These are phyloP conservation scores for Aciculoconidium aculeatum DNA, from an alignment of 805 yeast species.

Conservation along the genomic window DNA sequence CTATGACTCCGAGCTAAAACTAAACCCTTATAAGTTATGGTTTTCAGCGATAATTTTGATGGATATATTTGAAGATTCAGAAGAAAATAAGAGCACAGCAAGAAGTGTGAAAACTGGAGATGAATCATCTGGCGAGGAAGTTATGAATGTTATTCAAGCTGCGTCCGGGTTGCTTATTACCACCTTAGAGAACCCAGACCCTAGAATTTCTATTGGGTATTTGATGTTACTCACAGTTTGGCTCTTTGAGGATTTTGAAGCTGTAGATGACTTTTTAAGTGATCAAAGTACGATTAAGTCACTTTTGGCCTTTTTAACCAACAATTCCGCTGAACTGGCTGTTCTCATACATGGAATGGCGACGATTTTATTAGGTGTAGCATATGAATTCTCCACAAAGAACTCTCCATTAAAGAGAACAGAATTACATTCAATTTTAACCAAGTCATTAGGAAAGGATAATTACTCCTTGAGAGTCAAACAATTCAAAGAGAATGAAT, in stretches of 20 bases:
- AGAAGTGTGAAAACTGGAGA: slow-evolving; percentile 51
- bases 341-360: slow-evolving; percentile 67
- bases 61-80: slow-evolving; percentile 52
- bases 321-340: slow-evolving; percentile 42
- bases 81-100: slow-evolving; percentile 44
- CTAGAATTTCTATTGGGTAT: slow-evolving; percentile 74
- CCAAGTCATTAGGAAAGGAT: slow-evolving; percentile 72
- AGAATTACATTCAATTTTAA: slow-evolving; percentile 56
- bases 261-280: slow-evolving; percentile 68
- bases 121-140: slow-evolving; percentile 61
- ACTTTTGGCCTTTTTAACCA: slow-evolving; percentile 55
- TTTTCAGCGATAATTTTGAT: slow-evolving; percentile 67
- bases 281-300: slow-evolving; percentile 65
- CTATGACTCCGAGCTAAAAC: slow-evolving; percentile 54
- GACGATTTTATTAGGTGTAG: slow-evolving; percentile 63
- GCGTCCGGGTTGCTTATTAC: slow-evolving; percentile 69
- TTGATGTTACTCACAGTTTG: slow-evolving; percentile 67
- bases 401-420: slow-evolving; percentile 59
- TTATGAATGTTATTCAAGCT: slow-evolving; percentile 64
- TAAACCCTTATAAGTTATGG: slow-evolving; percentile 87
- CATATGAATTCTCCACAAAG: slow-evolving; percentile 67
- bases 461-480: slow-evolving; percentile 68
- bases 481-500: slow-evolving; percentile 58
- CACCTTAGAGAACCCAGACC: slow-evolving; percentile 55
- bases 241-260: slow-evolving; percentile 71